Evolutionary conservation across 192 early-diverging fungal species (phyloP), one percentile per base, ranked within the genome.

Genomic region (Coemansia sp.): DNA sequence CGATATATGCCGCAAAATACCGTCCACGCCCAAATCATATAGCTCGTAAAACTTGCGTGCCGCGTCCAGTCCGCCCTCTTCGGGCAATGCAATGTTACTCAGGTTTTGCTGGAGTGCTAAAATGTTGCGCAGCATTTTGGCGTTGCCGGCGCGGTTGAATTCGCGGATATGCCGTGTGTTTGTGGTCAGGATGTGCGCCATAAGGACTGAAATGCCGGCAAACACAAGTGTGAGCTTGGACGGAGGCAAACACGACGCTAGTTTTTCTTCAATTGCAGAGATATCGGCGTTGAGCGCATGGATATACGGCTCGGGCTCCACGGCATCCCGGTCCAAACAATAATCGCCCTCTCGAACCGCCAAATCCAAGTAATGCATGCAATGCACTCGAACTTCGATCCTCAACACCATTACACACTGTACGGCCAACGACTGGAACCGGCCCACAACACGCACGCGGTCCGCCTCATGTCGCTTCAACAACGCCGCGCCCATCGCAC

Each of bases 301-400:
- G 32, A 97, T 87, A 75, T 94, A 96, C 37, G 88, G 88, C 67
- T 97, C 95, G 3, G 94, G 94, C 57, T 96, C 95, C 26, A 71
- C 71, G 2, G 89, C 76, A 35, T 92, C 88, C 48, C 86, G 85
- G n/a, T 91, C 89, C 29, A 95, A 71, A 37, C 74, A 63, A 64
- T 94, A 96, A 67, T 85, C 88, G 49, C 95, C 95, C 83, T 97
- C 95, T 22, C 94, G 86, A 43, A 90, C 89, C 7, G 92, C 93
- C 78, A 96, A 82, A 60, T 97, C 94, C 41, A 96, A 73, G 59
- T 90, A 95, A 62, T 90, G 92, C 67, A 94, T 86, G 47, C 90
- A 83, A 74, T 94, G 94, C 47, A 89, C 89, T 18, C 93, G 85
- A 20, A 92, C 68, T 71, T 97, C 95, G 19, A 94, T 84, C 39